Base-by-base conservation (phyloP, 2,329 filamentous ascomycete species). In the Elsinoe necatrix region DNA sequence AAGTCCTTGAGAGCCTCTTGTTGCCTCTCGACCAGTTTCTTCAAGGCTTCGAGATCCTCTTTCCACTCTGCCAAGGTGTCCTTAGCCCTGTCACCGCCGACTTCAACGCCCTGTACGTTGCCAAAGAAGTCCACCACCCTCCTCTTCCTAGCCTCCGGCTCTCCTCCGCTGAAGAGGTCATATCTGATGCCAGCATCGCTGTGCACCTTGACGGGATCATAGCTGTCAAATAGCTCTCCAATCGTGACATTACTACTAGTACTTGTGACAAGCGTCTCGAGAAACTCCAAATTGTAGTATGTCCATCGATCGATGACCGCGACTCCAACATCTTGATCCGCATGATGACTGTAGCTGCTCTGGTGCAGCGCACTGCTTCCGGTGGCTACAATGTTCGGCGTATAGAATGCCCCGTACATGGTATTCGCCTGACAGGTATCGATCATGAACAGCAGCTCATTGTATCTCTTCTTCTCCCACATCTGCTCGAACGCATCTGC, bases 371-470 rank as follows among this genome's bases (percentile, higher is more conserved):
- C 90, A 2, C 88, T 95, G 29, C 89, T 95, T n/a, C 93, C 93
- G 0, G 95, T 98, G 0, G 93, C 93, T 66, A 98, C 90, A 66
- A 98, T 96, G 67, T 97, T 97, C 48, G 92, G 92, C 4, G 90
- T 95, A 77, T 98, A 98, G 67, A 98, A 89, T 65, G 95, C 92
- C 69, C 85, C 92, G 75, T 95, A 98, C 90, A 98, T 96, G 29
- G 93, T 98, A 71, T 98, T 98, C 56, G 93, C 93, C 75, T 98
- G 93, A 75, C 93, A 98, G 0, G 93, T 98, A 71, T 98, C 93
- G 73, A 98, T 98, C 93, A 98, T 98, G 77, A 98, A 98, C 58
- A 98, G 82, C 64, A 98, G 84, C 73, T 98, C 93, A 70, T 97
- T 89, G n/a, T 71, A 85, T 77, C 93, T 85, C 76, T 95, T 95